Evolutionary conservation across 805 yeast species (phyloP), one percentile per base, ranked within the genome.

Genomic region (Yamadazyma laniorum): DNA sequence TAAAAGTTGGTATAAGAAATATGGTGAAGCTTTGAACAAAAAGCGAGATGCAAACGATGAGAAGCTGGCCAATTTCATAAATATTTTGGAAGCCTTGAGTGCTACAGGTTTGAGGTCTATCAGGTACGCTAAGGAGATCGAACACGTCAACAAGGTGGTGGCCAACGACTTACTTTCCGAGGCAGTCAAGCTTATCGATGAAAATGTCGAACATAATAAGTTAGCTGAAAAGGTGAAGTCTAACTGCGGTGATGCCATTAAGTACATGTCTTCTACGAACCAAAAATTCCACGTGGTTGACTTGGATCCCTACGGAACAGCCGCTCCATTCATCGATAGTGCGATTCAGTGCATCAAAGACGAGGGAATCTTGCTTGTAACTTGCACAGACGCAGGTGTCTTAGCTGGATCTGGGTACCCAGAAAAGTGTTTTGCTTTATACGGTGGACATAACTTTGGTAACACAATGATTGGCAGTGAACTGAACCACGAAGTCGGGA

Each of bases 271-370:
- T 5, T 45, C 57, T 13, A 56, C 64, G 34, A 61, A 54, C 13
- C 71, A 65, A 18, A 67, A 69, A 36, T 89, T 83, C 63, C 95
- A 93, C 56, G 85, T 87, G 3, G 79, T 93, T 41, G 99, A 93
- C 62, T 72, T 93, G 35, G 99, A 93, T 61, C 99, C 99, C 0
- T 93, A 93, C 56, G 99, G 99, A 21, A 84, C 97, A 0, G 99
- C 96, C 0, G 79, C 96, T 0, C 99, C 99, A 6, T 93, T 93
- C 57, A 72, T 93, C 19, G 99, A 93, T 58, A 79, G 93, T 22
- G 97, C 98, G 0, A 69, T 93, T 22, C 95, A 88, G 53, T 68
- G 82, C 22, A 75, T 90, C n/a, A 76, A 75, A 34, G 89, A 90
- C 49, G 90, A 82, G 39, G 99, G 98, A 1, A 53, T 93, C 29